Conservation (phyloP, 2,329 filamentous ascomycete species). For the Aschersonia sp. region DNA sequence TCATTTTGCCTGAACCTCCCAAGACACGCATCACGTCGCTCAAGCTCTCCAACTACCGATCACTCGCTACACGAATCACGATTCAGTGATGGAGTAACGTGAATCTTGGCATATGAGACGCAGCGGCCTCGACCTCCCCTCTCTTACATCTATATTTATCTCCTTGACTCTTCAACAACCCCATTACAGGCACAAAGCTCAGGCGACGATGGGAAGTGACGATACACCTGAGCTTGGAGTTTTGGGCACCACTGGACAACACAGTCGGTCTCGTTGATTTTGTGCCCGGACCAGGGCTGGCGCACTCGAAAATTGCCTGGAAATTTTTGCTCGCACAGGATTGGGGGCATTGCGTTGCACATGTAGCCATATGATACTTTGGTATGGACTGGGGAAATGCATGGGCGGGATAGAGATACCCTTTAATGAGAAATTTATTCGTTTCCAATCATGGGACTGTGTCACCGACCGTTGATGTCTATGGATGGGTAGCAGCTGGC, state of each 20-base stretch:
- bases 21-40: slow-evolving; percentile 37
- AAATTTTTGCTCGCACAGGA: slow-evolving; percentile 1
- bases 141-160: too few species aligned
- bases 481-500: too few species aligned
- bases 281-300: neutral
- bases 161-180: too few species aligned
- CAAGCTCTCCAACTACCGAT: slow-evolving; percentile 42
- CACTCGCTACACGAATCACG: slow-evolving; percentile 25
- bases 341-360: neutral
- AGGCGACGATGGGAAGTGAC: too few species aligned
- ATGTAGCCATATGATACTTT: neutral
- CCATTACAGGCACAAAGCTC: too few species aligned
- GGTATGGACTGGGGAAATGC: neutral
- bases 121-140: too few species aligned
- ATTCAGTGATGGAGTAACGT: slow-evolving; percentile 13
- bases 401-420: slow-evolving; percentile 8
- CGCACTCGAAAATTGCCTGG: neutral
- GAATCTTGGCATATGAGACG: neutral
- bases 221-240: neutral
- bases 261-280: neutral
- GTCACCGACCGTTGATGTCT: too few species aligned
- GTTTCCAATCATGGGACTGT: neutral
- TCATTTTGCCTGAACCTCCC: slow-evolving; percentile 40
- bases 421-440: slow-evolving; percentile 6
- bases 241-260: neutral